Percentiles rank a stretch among this genome's conserved stretches.
phyloP scores from a whole-genome alignment of 2,329 filamentous ascomycete species.

The Penicillium sp. region DNA sequence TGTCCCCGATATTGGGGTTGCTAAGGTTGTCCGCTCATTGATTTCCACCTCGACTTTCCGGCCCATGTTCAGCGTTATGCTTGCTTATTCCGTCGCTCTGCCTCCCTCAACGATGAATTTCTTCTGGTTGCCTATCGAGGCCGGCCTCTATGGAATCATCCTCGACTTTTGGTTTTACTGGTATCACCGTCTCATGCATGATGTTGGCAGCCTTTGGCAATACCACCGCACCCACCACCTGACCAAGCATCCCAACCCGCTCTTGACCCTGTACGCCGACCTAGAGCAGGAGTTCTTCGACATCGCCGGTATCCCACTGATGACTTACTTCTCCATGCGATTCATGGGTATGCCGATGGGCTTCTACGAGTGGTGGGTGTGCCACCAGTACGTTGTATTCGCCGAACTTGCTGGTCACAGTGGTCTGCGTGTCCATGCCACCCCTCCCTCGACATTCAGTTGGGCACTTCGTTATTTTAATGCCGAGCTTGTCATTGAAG shows the following conservation, averaged over 20 bases:
- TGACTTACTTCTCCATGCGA: slow-evolving; percentile 27
- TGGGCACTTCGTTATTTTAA: slow-evolving; percentile 25
- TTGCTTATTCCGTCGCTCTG: slow-evolving; percentile 22
- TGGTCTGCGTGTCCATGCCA: slow-evolving; percentile 28
- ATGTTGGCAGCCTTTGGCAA: slow-evolving; percentile 27
- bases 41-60: slow-evolving; percentile 29
- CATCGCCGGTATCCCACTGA: slow-evolving; percentile 28
- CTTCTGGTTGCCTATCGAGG: slow-evolving; percentile 27
- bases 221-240: slow-evolving; percentile 33
- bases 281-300: slow-evolving; percentile 32
- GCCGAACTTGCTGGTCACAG: slow-evolving; percentile 31
- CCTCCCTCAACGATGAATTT: slow-evolving; percentile 24
- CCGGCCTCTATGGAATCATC: slow-evolving; percentile 29
- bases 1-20: slow-evolving; percentile 30
- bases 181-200: slow-evolving; percentile 33
- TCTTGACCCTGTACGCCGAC: slow-evolving; percentile 30
- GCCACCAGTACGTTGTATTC: slow-evolving; percentile 30
- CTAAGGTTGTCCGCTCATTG: slow-evolving; percentile 28
- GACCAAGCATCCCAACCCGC: slow-evolving; percentile 31
- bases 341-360: slow-evolving; percentile 30
- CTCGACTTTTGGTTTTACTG: slow-evolving; percentile 36
- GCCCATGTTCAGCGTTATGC: slow-evolving; percentile 31
- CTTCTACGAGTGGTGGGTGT: slow-evolving; percentile 34
- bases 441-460: slow-evolving; percentile 25
- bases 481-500: slow-evolving; percentile 31